Base-by-base conservation (phyloP, 2,329 filamentous ascomycete species). In the Diaporthe sp. region DNA sequence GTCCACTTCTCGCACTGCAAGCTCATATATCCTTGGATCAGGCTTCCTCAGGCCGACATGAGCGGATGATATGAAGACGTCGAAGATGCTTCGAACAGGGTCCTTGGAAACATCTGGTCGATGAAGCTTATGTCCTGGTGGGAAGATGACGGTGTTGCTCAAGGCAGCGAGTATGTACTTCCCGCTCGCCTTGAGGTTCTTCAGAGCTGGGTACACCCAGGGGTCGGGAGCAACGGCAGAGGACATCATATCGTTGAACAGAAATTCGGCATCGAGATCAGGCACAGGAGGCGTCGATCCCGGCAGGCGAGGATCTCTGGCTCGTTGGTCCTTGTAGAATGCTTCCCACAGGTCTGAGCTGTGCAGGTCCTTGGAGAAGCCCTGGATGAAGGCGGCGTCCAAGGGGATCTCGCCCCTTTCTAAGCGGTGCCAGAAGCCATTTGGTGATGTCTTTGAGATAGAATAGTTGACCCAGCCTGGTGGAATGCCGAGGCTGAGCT, bases 221-320 rank as follows among this genome's bases (percentile, higher is more conserved):
- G 95, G 95, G 82, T 99, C 96, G 0, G 94, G 92, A 1, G 85
- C 84, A 8, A 91, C 87, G 15, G 94, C 92, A 17, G 89, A 84
- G 6, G 87, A 84, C 95, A 98, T 98, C 96, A 98, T 98, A 79
- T 93, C 90, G 89, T 94, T 94, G 86, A 98, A 98, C 38, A 99
- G 87, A 84, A 86, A 91, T 81, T 95, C 92, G 19, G 90, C 94
- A 80, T 98, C 92, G 60, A 98, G 88, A 2, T 86, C 83, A 0
- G 96, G 96, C 0, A 95, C 82, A 0, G 91, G 88, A 1, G 94
- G 94, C 0, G 88, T 79, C 22, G 84, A 78, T 25, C 75, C 80
- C 30, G 83, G 83, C 17, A 85, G 83, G 33, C 74, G 81, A 1
- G 85, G 83, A 75, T 86, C 80, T 80, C 84, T 87, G 77, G 80